These are phyloP conservation scores for Austroboletus niveus DNA, from an alignment of 1,284 basidiomycete genomes.

Conservation along the genomic window DNA sequence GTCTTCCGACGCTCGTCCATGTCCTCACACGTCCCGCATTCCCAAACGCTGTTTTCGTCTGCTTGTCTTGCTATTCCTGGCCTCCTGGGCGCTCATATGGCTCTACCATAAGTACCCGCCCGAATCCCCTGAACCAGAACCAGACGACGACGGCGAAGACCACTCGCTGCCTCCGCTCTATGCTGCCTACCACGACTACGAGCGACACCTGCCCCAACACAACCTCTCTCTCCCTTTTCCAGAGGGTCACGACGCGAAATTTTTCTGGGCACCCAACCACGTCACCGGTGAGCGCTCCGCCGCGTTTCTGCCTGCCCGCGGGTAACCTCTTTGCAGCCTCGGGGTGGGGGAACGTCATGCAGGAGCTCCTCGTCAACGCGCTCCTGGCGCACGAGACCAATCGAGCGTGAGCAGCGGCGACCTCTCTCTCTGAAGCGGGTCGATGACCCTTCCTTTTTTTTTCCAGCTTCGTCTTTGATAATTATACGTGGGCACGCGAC, in stretches of 20 bases:
- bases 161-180: conserved; percentile 45
- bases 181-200: conserved; percentile 42
- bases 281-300: conserved; percentile 33
- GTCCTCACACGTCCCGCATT: conserved; percentile 1
- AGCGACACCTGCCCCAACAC: conserved; percentile 47
- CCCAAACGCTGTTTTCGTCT: conserved; percentile 21
- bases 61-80: conserved; percentile 13
- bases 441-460: neutral
- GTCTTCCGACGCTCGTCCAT: conserved; percentile 6
- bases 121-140: neutral
- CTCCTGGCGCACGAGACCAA: conserved; percentile 46
- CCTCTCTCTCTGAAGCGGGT: neutral
- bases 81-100: conserved; percentile 17
- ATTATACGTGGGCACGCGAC: conserved; percentile 39
- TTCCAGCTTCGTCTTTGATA: conserved; percentile 41
- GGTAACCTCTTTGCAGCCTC: conserved; percentile 31
- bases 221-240: conserved; percentile 38
- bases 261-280: conserved; percentile 51
- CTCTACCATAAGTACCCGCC: conserved; percentile 11
- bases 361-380: conserved; percentile 51
- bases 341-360: conserved; percentile 61
- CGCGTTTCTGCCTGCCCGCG: neutral
- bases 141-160: neutral
- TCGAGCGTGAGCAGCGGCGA: conserved; percentile 40
- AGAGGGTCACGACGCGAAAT: conserved; percentile 44